Base-by-base conservation (phyloP, 2,329 filamentous ascomycete genomes). In the Sordariomycetes sp. region DNA sequence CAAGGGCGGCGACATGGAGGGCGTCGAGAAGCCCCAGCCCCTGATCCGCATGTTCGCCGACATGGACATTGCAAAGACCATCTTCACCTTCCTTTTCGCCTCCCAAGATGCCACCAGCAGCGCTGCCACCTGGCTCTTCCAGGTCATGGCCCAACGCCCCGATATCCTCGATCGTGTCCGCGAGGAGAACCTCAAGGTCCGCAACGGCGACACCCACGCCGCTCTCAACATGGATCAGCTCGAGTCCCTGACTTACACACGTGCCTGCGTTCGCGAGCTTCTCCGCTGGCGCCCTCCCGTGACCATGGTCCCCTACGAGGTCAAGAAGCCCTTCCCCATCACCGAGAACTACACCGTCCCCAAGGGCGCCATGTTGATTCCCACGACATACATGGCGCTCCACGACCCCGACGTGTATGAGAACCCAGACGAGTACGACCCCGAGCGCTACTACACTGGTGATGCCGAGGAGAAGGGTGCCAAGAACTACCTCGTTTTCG, bases 401-500 rank as follows among this genome's bases (percentile, higher is more conserved):
- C 88, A 92, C 54, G 92, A 96, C 49, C 84, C 86, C 25, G 87
- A 95, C 37, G 83, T 90, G 8, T 98, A 96, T 57, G 76, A 84
- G 34, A 82, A 92, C 51, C 86, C 92, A 3, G 90, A 96, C 50
- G 68, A 72, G 27, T 96, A 87, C 55, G 82, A 94, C 50, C 90
- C 90, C 3, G 87, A 95, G 45, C 77, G 90, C 48, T 96, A 92
- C 76, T 90, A 90, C 58, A 75, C 73, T 3, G 92, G 90, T 39
- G 83, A 88, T 48, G 92, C 90, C 10, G 88, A 94, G 59, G 77
- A 82, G 58, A 82, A 79, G 64, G 77, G 78, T 24, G 66, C 80
- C 54, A 96, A 95, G 80, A 98, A 96, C 69, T 96, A 81, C 70
- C 72, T 98, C 33, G 88, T 96, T 14, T 96, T 98, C 49, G 92